Evolutionary conservation across 2,329 filamentous ascomycete genomes (phyloP).

Genomic region (Aspergillus fischeri): DNA sequence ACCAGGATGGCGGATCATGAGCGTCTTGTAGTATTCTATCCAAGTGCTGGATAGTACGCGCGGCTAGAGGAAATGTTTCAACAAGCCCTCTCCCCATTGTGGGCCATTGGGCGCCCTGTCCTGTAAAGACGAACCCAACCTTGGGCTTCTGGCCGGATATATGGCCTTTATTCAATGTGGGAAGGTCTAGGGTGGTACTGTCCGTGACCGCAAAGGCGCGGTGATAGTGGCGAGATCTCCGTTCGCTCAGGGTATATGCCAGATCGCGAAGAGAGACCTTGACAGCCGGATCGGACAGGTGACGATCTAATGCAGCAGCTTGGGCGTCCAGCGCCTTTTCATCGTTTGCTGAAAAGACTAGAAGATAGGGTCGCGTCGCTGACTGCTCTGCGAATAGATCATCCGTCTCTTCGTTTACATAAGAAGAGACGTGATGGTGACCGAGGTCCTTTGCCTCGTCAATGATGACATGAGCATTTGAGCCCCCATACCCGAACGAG

Average conservation of each 20-base stretch:
- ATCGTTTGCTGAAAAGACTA: slow-evolving; percentile 4
- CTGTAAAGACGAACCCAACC: slow-evolving; percentile 5
- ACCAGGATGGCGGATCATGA: neutral
- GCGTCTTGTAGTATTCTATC: slow-evolving; percentile 12
- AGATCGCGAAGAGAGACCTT: slow-evolving; percentile 9
- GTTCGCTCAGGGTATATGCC: slow-evolving; percentile 15
- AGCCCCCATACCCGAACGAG: slow-evolving; percentile 17
- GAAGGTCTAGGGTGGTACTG: neutral
- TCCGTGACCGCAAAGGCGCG: slow-evolving; percentile 2
- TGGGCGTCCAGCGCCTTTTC: neutral
- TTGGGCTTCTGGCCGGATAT: neutral
- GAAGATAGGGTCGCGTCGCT: neutral
- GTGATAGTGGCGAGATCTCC: slow-evolving; percentile 6
- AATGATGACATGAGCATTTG: slow-evolving; percentile 10
- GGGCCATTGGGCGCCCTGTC: slow-evolving; percentile 7
- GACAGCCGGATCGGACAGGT: slow-evolving; percentile 13
- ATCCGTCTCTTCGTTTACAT: slow-evolving; percentile 1
- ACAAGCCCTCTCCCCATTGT: slow-evolving; percentile 1
- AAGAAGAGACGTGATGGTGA: slow-evolving; percentile 1
- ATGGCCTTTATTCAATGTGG: neutral
- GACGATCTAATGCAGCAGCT: neutral
- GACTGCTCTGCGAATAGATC: neutral
- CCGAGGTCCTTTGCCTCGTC: neutral
- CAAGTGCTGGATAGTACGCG: neutral
- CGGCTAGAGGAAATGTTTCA: neutral